Percentiles rank a stretch among this genome's conserved stretches.
phyloP scores from a whole-genome alignment of 1,284 basidiomycete genomes.

The Coniophora puteana region DNA sequence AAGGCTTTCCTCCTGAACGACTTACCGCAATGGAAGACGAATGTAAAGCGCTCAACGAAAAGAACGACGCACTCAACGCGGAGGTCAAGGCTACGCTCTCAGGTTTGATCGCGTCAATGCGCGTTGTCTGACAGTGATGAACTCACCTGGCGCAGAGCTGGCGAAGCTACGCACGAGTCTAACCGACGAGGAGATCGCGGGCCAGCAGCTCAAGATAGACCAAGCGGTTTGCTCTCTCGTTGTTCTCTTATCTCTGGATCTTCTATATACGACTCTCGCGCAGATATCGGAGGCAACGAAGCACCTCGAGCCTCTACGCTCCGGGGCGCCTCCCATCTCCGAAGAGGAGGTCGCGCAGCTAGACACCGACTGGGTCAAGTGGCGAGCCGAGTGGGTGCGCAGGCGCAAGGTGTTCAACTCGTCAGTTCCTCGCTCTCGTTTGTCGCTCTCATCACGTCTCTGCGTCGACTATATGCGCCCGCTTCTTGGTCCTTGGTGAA shows the following conservation, averaged over 20 bases:
- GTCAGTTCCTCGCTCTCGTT: conserved; percentile 33
- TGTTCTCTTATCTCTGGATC: conserved; percentile 4
- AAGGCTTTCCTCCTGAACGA: conserved; percentile 54
- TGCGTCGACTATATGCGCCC: background rate
- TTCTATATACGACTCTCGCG: conserved; percentile 2
- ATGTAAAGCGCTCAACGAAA: conserved; percentile 53
- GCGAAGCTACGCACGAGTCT: conserved; percentile 57
- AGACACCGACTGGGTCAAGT: conserved; percentile 65
- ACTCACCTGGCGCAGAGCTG: conserved; percentile 47
- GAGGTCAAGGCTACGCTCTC: conserved; percentile 34
- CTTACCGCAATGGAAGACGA: conserved; percentile 55
- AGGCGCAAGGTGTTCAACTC: conserved; percentile 65
- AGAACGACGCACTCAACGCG: conserved; percentile 48
- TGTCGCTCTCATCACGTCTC: background rate
- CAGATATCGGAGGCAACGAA: conserved; percentile 48
- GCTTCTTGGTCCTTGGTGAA: no score
- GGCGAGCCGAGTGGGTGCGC: conserved; percentile 69
- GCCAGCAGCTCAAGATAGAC: conserved; percentile 41
- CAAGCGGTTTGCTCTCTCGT: conserved; percentile 21
- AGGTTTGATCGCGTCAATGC: conserved; percentile 15
- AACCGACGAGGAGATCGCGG: conserved; percentile 62
- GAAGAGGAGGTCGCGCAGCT: conserved; percentile 58
- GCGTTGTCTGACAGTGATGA: background rate
- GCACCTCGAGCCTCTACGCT: conserved; percentile 61
- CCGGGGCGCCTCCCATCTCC: conserved; percentile 63